phyloP scores from a whole-genome alignment of 1,284 basidiomycete genomes.

The Thelephora terrestris region DNA sequence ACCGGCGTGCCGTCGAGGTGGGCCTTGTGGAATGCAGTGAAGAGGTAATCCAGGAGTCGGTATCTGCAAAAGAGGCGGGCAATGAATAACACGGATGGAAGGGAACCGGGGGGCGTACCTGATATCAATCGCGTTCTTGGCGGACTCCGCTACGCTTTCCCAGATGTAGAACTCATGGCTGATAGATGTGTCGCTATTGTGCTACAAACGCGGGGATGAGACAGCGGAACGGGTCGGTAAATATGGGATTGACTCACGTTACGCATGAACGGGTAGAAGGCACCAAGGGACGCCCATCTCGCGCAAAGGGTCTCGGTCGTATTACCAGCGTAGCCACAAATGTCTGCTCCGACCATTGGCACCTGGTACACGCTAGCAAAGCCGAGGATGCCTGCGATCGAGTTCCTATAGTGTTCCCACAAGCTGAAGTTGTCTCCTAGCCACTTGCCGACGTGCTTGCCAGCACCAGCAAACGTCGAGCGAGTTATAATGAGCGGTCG shows the following conservation, averaged over 20 bases:
- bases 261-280: constrained; percentile 65
- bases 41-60: constrained; percentile 61
- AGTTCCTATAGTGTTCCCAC: constrained; percentile 48
- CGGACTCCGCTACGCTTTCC: constrained; percentile 46
- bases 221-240: not conserved
- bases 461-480: constrained; percentile 62
- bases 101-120: constrained; percentile 25
- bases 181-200: constrained; percentile 42
- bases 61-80: constrained; percentile 29
- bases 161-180: constrained; percentile 65
- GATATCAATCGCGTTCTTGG: constrained; percentile 49
- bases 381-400: constrained; percentile 53
- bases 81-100: not conserved
- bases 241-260: constrained; percentile 33
- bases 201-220: constrained; percentile 24
- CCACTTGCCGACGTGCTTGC: constrained; percentile 59
- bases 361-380: constrained; percentile 56
- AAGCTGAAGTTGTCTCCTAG: constrained; percentile 52
- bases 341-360: constrained; percentile 62
- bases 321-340: constrained; percentile 52
- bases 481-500: constrained; percentile 62
- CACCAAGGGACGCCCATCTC: constrained; percentile 59
- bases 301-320: constrained; percentile 57
- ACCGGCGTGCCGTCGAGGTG: constrained; percentile 51
- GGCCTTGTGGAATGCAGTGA: constrained; percentile 58